A percentile compares a stretch with the other conserved stretches of the same genome.
phyloP scores from a whole-genome alignment of 192 early-diverging fungal genomes.

The Anaeromyces robustus region DNA sequence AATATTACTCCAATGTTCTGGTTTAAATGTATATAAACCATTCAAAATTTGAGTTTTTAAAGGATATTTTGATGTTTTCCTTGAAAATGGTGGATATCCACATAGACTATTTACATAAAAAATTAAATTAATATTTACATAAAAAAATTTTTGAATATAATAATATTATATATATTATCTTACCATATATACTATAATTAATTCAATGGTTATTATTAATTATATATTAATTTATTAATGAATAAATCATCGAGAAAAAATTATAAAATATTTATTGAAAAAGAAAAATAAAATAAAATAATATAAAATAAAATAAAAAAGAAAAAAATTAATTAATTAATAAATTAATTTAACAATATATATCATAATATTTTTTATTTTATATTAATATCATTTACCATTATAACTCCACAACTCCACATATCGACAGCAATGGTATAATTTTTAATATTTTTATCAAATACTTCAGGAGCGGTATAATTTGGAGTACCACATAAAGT shows the following conservation, averaged over 20 bases:
- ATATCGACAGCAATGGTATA: background rate
- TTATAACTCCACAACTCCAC: background rate
- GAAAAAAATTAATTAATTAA: no score
- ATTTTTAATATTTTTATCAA: background rate
- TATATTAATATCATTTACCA: background rate
- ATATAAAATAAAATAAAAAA: no score
- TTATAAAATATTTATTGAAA: no score
- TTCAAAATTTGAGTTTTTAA: background rate
- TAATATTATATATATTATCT: background rate
- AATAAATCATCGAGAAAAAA: no score
- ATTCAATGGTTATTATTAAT: no score
- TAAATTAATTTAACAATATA: no score
- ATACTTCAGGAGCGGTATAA: background rate
- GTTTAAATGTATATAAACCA: background rate
- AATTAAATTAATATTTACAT: background rate
- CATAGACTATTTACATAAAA: background rate
- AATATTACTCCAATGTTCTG: background rate
- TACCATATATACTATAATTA: background rate
- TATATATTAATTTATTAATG: no score
- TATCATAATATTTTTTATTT: no score
- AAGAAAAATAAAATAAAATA: no score
- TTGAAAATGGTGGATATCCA: background rate
- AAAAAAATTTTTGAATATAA: no score
- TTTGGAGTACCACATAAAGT: background rate
- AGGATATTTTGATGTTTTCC: background rate